Base-by-base conservation (phyloP, 345 rosid species). In the Rhodomyrtus tomentosa region DNA sequence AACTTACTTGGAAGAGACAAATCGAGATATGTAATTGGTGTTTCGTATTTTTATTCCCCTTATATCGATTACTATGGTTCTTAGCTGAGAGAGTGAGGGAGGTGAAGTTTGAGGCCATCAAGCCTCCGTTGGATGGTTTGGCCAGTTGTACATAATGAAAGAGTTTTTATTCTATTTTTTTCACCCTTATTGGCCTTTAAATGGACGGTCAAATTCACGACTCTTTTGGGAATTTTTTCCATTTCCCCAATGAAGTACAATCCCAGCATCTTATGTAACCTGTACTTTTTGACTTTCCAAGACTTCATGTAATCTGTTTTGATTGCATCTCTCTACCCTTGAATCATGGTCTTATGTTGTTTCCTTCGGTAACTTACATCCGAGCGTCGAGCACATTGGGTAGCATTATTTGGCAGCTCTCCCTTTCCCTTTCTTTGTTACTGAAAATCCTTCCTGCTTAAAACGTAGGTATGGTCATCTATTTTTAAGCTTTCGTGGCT, bases 131-230 rank as follows among this genome's bases (percentile, higher is more conserved):
- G 85, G 83, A 84, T 84, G 85, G 90, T 74, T 84, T 90, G 91
- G 88, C 91, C 87, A 87, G 85, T 83, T 95, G 96, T 95, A 94
- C 93, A 94, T 93, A 95, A 89, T 81, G 83, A 87, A 87, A 55
- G 90, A 88, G 90, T 68, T 62, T 2, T 16, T 62, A 36, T 68
- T 68, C 79, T 68, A 36, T 18, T 18, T 68, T 54, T 68, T 68
- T 18, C 10, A 49, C 45, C 85, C 88, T 91, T 91, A 90, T 62
- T 29, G 80, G 88, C 81, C 82, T 83, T 73, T 38, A 76, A 87
- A 85, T 50, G 84, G 83, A 81, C 81, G 80, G 86, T 84, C 85
- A 79, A 81, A 86, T 84, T 50, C 85, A 85, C 83, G 88, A 80
- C 58, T 82, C 84, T 80, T 84, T 42, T 83, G 79, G 79, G 79